These are phyloP conservation scores for Discostella pseudostelligera DNA, from an alignment of 108 stramenopile species.

Conservation along the genomic window DNA sequence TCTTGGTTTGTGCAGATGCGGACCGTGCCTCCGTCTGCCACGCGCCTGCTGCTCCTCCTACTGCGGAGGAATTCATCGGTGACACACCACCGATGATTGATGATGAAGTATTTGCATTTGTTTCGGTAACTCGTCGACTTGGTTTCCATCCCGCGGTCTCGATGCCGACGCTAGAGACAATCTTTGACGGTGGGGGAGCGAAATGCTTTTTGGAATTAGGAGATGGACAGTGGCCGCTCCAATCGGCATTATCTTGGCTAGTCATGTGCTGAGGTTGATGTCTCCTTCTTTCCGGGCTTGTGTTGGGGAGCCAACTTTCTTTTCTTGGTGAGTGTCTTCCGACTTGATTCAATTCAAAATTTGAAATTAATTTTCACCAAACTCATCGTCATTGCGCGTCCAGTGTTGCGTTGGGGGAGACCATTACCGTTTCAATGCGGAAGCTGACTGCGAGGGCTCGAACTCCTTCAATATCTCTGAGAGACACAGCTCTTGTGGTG, in stretches of 20 bases:
- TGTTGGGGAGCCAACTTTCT: no score
- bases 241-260: conserved; percentile 40
- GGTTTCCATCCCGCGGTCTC: conserved; percentile 18
- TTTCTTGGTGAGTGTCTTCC: background rate
- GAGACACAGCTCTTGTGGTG: background rate
- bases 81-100: conserved; percentile 33
- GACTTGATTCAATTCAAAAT: background rate
- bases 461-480: background rate
- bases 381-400: no score
- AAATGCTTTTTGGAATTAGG: conserved; percentile 34
- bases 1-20: conserved; percentile 28
- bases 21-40: conserved; percentile 54
- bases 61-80: conserved; percentile 15
- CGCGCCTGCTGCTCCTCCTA: conserved; percentile 10
- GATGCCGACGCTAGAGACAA: conserved; percentile 22
- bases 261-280: background rate
- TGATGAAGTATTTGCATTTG: conserved; percentile 5
- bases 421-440: no score
- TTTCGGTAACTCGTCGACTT: conserved; percentile 17
- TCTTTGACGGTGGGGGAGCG: conserved; percentile 21
- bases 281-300: no score
- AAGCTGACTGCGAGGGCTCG: background rate
- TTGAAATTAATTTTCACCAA: background rate
- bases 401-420: no score
- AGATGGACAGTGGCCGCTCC: conserved; percentile 46